Percentiles rank a stretch among this genome's conserved stretches.
Evolutionary conservation across 352 stramenopile genomes (phyloP).

Genomic region (Globisporangium cylindrosporum): DNA sequence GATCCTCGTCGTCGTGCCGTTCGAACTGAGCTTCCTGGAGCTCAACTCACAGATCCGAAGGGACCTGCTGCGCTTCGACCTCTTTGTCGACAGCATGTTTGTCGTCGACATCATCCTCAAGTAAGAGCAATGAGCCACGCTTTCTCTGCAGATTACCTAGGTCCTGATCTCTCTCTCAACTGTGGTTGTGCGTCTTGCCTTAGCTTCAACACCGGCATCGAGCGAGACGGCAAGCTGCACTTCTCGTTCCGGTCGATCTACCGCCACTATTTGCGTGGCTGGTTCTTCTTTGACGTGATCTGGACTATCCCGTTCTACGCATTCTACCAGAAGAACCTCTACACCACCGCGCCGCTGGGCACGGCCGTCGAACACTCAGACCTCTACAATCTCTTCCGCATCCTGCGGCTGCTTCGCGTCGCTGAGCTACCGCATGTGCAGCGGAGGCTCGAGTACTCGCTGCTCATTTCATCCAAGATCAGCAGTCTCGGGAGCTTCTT

Average conservation of each 20-base stretch:
- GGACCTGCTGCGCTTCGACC: slow-evolving; percentile 46
- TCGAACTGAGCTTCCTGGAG: slow-evolving; percentile 67
- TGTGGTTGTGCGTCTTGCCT: neutral
- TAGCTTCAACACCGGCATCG: slow-evolving; percentile 76
- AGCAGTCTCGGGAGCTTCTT: slow-evolving; percentile 75
- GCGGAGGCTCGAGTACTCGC: slow-evolving; percentile 60
- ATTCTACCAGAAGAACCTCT: slow-evolving; percentile 36
- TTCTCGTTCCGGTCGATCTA: slow-evolving; percentile 59
- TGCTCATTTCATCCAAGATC: slow-evolving; percentile 76
- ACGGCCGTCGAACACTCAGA: slow-evolving; percentile 26
- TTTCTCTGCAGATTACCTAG: neutral
- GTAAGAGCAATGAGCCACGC: slow-evolving; percentile 23
- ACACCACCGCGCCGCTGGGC: slow-evolving; percentile 12
- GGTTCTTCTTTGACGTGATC: slow-evolving; percentile 58
- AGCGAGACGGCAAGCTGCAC: slow-evolving; percentile 69
- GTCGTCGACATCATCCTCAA: slow-evolving; percentile 67
- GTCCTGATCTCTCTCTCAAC: neutral
- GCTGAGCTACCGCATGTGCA: slow-evolving; percentile 52
- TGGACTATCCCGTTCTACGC: slow-evolving; percentile 73
- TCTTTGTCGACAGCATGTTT: slow-evolving; percentile 68
- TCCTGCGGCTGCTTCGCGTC: slow-evolving; percentile 52
- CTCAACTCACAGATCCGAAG: slow-evolving; percentile 30
- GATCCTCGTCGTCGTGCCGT: slow-evolving; percentile 59
- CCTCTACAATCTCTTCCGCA: slow-evolving; percentile 49
- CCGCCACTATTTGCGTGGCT: slow-evolving; percentile 44